Evolutionary conservation across 495 filamentous ascomycete species (phyloP).

Genomic region (Podospora tetraspora): DNA sequence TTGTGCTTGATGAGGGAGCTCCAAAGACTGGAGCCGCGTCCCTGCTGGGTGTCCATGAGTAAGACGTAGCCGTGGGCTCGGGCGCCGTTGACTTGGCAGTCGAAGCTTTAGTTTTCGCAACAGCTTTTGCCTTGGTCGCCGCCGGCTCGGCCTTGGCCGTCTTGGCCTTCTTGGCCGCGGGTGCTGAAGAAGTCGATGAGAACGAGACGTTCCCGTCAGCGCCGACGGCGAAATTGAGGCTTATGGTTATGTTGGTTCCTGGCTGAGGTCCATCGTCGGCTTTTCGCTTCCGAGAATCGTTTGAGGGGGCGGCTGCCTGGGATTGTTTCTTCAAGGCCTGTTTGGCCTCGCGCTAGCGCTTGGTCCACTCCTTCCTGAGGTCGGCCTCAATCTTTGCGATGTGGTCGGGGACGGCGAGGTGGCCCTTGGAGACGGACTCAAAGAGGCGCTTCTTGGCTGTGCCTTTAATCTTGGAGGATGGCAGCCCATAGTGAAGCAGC

Average conservation of each 20-base stretch:
- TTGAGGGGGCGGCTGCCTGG: background rate
- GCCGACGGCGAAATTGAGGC: constrained; percentile 12
- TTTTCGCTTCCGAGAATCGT: constrained; percentile 30
- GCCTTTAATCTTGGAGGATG: constrained; percentile 48
- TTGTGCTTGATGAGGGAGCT: background rate
- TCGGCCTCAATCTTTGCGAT: constrained; percentile 44
- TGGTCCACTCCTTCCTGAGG: constrained; percentile 49
- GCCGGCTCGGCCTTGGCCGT: background rate
- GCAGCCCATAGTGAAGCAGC: constrained; percentile 53
- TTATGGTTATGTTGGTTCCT: constrained; percentile 15
- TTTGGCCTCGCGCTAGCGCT: constrained; percentile 43
- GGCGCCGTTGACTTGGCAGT: background rate
- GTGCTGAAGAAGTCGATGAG: background rate
- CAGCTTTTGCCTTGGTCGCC: constrained; percentile 1
- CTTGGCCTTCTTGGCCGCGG: constrained; percentile 17
- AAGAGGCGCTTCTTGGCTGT: constrained; percentile 52
- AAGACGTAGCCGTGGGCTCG: background rate
- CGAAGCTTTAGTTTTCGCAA: background rate
- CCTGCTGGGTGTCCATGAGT: background rate
- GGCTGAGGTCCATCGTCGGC: constrained; percentile 16
- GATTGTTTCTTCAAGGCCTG: constrained; percentile 26
- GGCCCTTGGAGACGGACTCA: constrained; percentile 44
- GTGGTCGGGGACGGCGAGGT: constrained; percentile 39
- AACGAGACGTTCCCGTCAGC: constrained; percentile 12
- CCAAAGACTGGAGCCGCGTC: background rate